Base-by-base conservation (phyloP, 768 basidiomycete species). In the Candolleomyces efflorescens region DNA sequence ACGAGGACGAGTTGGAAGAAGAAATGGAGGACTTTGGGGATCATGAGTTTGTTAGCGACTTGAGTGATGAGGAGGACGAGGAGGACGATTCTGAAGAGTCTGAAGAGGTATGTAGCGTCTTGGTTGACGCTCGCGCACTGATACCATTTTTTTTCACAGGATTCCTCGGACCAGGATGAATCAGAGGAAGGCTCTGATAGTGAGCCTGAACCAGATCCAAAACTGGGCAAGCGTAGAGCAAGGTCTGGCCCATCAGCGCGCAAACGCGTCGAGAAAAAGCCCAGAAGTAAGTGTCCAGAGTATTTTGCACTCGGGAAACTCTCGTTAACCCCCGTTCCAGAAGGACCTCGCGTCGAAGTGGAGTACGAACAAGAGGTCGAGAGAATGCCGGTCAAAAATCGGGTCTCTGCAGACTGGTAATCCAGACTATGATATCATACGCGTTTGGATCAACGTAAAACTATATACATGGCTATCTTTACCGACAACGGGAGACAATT, bases 291-390 rank as follows among this genome's bases (percentile, higher is more conserved):
- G 82, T 78, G 55, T 47, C 24, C 50, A 43, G 41, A 17, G 1
- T 20, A 5, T 22, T 56, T n/a, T 23, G n/a, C n/a, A 50, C 44
- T 48, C 32, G 48, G 20, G 32, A 49, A 50, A 43, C 12, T 15
- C 27, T 27, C 24, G 56, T 18, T 54, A 53, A 52, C 26, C 59
- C 23, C 49, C 43, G 46, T 41, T 59, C 10, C 69, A 87, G 87
- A 79, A 65, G 90, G 86, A 18, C 88, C 93, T 13, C 79, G 87
- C 62, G 88, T 98, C 67, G 92, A 98, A 69, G 88, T 98, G 65
- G 96, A 98, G 72, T 97, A 97, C 84, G 95, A 98, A 71, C 85
- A 92, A 69, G 95, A 97, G 75, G 78, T 89, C 71, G 92, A 89
- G 67, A 86, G 79, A 62, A 68, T 83, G 53, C 82, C 82, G 43